phyloP scores from a whole-genome alignment of 2,329 filamentous ascomycete species.

The Byssochlamys sp. region DNA sequence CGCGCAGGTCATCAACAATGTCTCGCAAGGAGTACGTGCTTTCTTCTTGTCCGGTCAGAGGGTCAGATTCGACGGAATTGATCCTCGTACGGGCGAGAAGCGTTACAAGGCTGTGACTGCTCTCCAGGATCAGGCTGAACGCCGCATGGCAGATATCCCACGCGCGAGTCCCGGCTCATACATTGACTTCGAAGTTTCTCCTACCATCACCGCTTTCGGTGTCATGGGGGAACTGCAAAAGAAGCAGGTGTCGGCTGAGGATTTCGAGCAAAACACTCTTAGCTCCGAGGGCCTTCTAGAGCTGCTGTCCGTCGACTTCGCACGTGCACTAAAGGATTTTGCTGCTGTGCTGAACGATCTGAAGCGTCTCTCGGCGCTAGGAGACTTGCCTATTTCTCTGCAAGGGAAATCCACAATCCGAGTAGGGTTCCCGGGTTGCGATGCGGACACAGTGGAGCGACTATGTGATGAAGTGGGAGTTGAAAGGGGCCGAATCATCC shows the following conservation, averaged over 20 bases:
- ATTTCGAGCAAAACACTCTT: conserved; percentile 50
- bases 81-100: conserved; percentile 59
- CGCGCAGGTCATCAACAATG: conserved; percentile 86
- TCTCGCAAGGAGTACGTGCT: conserved; percentile 83
- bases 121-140: conserved; percentile 62
- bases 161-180: conserved; percentile 60
- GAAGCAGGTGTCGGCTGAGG: conserved; percentile 14
- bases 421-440: conserved; percentile 83
- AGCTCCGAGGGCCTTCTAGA: conserved; percentile 78
- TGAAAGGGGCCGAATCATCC: conserved; percentile 63
- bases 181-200: conserved; percentile 79
- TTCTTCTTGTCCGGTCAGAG: conserved; percentile 89
- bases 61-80: conserved; percentile 72
- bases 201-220: conserved; percentile 79
- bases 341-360: conserved; percentile 71
- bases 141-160: conserved; percentile 52
- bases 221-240: conserved; percentile 44
- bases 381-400: conserved; percentile 72
- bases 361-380: conserved; percentile 63
- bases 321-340: conserved; percentile 73
- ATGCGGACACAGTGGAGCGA: conserved; percentile 67
- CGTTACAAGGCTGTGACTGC: conserved; percentile 67
- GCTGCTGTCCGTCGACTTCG: conserved; percentile 77
- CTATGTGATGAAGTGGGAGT: conserved; percentile 84
- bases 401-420: conserved; percentile 59